Base-by-base conservation (phyloP, 106 monocot species). In the Allium cepa region DNA sequence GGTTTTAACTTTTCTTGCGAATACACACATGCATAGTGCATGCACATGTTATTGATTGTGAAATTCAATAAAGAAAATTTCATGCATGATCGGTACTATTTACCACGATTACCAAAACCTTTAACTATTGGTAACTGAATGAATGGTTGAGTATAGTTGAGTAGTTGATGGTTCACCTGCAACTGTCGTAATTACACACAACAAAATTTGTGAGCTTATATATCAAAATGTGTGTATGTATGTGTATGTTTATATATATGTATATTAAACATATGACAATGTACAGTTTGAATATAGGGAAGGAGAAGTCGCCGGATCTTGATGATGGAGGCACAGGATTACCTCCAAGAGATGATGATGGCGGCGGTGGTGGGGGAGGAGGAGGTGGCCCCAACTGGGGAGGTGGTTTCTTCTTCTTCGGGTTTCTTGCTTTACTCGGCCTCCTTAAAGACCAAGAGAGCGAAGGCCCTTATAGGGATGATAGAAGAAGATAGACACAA, bases 341-440 rank as follows among this genome's bases (percentile, higher is more conserved):
- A 13, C 83, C 83, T 8, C 83, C 83, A 7, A 62, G 72, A 9
- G 70, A 72, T 59, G 70, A 72, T 48, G 79, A 72, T 68, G 79
- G 63, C 27, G 83, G 72, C 0, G 83, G 78, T 0, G 79, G 83
- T 0, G 83, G 83, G 1, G 83, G 83, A 16, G 82, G 82, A 8
- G 83, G 83, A 0, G 83, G 83, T 15, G 83, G 83, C 6, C 73
- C 69, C 9, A 72, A 57, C 50, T 79, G 71, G 60, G 78, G 79
- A 2, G 83, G 79, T 8, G 83, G 83, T 49, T 83, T 83, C 72
- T 83, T 63, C 57, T 65, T 83, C 13, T 83, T 83, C 45, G 75
- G 69, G 11, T 59, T 79, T 8, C 83, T 83, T 56, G 28, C 75
- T 14, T 69, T 83, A 22, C 47, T 83, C 48, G 68, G 78, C n/a